phyloP scores from a whole-genome alignment of 768 basidiomycete genomes.

The Podaxis pistillaris region DNA sequence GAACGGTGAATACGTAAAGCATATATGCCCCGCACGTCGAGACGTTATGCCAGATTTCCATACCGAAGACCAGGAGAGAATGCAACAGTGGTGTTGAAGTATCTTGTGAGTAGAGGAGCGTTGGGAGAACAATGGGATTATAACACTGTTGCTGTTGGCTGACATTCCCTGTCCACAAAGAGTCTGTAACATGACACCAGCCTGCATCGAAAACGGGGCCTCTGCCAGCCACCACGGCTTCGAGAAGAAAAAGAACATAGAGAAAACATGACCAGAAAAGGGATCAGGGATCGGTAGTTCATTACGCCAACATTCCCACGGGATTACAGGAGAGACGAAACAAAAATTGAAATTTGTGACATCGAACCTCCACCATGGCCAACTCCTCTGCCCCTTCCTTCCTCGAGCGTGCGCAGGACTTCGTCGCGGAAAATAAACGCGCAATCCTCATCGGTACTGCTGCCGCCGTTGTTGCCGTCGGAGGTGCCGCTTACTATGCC shows the following conservation, averaged over 20 bases:
- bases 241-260: not conserved
- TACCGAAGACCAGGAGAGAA: not conserved
- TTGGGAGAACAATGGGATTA: not conserved
- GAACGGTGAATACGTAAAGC: not conserved
- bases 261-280: not conserved
- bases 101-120: not conserved
- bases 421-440: conserved; percentile 77
- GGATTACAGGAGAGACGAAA: not conserved
- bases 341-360: conserved; percentile 12
- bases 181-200: not conserved
- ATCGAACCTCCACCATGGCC: conserved; percentile 15
- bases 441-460: conserved; percentile 72
- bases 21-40: conserved; percentile 1
- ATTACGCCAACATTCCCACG: conserved; percentile 16
- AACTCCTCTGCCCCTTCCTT: conserved; percentile 25
- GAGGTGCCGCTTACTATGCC: conserved; percentile 76
- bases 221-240: not conserved
- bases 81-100: not conserved
- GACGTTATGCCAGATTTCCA: not conserved
- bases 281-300: not conserved
- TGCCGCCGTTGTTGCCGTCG: conserved; percentile 66
- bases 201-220: not conserved
- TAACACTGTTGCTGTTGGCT: not conserved
- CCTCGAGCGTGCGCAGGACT: conserved; percentile 64
- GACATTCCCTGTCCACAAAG: not conserved